A percentile compares a stretch with the other conserved stretches of the same genome.
Evolutionary conservation across 2,329 filamentous ascomycete genomes (phyloP).

Genomic region (Diaporthe velutina): DNA sequence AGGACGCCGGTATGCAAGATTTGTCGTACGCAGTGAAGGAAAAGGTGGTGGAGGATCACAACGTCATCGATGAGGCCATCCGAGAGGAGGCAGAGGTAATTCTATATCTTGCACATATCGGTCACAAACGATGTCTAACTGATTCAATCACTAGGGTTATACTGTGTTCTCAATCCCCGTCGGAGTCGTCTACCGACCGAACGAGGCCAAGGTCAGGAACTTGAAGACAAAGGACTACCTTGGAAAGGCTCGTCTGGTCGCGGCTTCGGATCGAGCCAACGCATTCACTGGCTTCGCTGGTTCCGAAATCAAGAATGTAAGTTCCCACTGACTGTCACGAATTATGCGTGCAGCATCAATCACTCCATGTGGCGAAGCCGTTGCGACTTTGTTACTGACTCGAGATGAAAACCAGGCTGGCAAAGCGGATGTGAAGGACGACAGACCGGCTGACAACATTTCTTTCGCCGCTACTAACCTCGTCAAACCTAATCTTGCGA

Average conservation of each 20-base stretch:
- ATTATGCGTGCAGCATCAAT: not conserved
- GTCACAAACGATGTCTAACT: constrained; percentile 45
- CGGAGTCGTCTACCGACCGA: constrained; percentile 93
- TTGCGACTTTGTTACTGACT: not conserved
- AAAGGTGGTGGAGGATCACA: constrained; percentile 95
- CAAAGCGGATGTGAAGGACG: constrained; percentile 74
- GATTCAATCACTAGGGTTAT: constrained; percentile 76
- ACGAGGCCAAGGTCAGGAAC: constrained; percentile 98
- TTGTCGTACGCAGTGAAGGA: constrained; percentile 92
- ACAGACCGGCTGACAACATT: constrained; percentile 84
- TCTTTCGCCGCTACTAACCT: constrained; percentile 95
- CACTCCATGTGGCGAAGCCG: not conserved
- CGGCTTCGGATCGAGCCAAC: constrained; percentile 84
- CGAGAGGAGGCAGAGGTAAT: constrained; percentile 88
- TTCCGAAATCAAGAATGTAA: constrained; percentile 79
- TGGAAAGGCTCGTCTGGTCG: constrained; percentile 93
- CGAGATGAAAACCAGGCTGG: constrained; percentile 47
- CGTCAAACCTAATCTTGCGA: constrained; percentile 86
- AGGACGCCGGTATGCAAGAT: constrained; percentile 91
- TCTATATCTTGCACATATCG: not conserved
- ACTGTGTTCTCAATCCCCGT: constrained; percentile 99
- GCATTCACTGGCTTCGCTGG: constrained; percentile 86
- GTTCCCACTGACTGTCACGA: not conserved
- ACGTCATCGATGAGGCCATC: constrained; percentile 98
- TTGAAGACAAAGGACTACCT: constrained; percentile 98